Evolutionary conservation across 2,329 filamentous ascomycete genomes (phyloP).

Genomic region (Pseudocercospora vitis): DNA sequence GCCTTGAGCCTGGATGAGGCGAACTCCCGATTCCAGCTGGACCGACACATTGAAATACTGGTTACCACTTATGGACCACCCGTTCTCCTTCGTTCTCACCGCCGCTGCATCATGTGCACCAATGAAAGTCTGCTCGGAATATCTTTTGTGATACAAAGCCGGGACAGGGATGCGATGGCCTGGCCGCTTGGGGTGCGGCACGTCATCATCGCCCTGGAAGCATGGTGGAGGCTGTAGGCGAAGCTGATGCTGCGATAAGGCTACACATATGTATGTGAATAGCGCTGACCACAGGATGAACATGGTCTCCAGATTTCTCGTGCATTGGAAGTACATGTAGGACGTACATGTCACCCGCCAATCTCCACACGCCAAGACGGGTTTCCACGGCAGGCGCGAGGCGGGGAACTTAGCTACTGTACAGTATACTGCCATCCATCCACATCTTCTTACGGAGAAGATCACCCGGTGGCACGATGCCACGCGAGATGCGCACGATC

Average conservation of each 20-base stretch:
- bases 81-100: slow-evolving; percentile 45
- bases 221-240: background rate
- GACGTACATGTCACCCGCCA: background rate
- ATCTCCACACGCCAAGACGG: background rate
- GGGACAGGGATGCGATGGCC: slow-evolving; percentile 29
- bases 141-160: slow-evolving; percentile 56
- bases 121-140: slow-evolving; percentile 60
- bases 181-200: slow-evolving; percentile 26
- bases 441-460: slow-evolving; percentile 7
- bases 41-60: slow-evolving; percentile 49
- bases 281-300: background rate
- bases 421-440: no score
- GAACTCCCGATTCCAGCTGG: slow-evolving; percentile 52
- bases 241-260: background rate
- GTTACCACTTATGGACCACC: slow-evolving; percentile 35
- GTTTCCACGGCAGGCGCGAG: background rate
- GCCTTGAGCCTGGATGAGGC: slow-evolving; percentile 31
- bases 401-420: no score
- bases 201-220: slow-evolving; percentile 4
- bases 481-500: background rate
- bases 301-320: background rate
- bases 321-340: background rate
- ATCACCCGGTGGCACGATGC: background rate
- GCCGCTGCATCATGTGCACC: slow-evolving; percentile 67
- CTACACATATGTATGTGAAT: background rate